A percentile compares a stretch with the other conserved stretches of the same genome.
phyloP scores from a whole-genome alignment of 2,329 filamentous ascomycete genomes.

The Aspergillus brunneoviolaceus region DNA sequence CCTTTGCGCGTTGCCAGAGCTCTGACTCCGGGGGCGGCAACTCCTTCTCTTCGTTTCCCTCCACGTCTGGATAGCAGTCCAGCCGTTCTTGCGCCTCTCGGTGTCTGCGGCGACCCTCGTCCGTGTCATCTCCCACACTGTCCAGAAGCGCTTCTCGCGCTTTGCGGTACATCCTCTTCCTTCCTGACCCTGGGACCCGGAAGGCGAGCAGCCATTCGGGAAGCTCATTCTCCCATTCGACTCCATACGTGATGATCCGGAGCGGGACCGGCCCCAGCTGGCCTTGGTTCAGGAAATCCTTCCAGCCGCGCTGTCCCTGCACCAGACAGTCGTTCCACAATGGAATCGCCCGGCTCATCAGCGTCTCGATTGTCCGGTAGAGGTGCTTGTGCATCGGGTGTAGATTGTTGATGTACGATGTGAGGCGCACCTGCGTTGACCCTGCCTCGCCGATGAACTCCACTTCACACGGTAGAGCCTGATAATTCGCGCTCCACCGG shows the following conservation, averaged over 20 bases:
- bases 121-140: not conserved
- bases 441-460: not conserved
- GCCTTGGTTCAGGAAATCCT: not conserved
- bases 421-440: not conserved
- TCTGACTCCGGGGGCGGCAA: not conserved
- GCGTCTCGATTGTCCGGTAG: not conserved
- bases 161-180: not conserved
- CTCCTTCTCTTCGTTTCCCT: not conserved
- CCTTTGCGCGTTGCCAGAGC: not conserved
- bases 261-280: slow-evolving; percentile 1
- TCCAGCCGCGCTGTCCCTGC: not conserved
- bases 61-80: not conserved
- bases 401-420: slow-evolving; percentile 2
- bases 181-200: not conserved
- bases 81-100: not conserved
- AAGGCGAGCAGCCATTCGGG: not conserved
- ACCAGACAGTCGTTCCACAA: slow-evolving; percentile 1
- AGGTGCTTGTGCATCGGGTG: not conserved
- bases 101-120: not conserved
- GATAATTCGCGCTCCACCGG: not conserved
- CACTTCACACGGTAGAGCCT: not conserved
- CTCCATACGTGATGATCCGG: not conserved
- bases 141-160: not conserved
- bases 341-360: not conserved
- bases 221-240: slow-evolving; percentile 1